Evolutionary conservation across 2,329 filamentous ascomycete genomes (phyloP).

Genomic region (Decorospora gaudefroyi): DNA sequence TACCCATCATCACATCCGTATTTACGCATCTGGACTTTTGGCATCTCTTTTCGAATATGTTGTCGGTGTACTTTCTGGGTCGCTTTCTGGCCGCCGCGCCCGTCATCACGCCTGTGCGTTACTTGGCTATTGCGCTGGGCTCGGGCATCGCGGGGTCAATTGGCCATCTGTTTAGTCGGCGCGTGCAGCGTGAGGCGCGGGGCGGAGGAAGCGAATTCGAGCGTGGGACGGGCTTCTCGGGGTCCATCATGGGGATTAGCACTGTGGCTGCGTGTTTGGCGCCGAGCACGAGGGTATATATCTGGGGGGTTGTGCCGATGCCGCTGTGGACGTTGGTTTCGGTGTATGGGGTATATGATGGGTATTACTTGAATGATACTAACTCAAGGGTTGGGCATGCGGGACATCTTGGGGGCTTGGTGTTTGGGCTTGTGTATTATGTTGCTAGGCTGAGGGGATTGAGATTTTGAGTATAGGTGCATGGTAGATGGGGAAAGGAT

Average conservation of each 20-base stretch:
- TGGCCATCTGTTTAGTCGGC: constrained; percentile 21
- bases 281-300: constrained; percentile 39
- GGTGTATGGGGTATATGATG: constrained; percentile 48
- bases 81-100: constrained; percentile 38
- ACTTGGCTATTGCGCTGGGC: constrained; percentile 39
- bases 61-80: constrained; percentile 48
- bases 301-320: constrained; percentile 48
- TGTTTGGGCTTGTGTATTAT: constrained; percentile 47
- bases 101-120: constrained; percentile 32
- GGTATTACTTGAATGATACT: constrained; percentile 44
- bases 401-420: constrained; percentile 53
- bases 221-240: constrained; percentile 45
- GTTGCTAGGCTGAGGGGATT: constrained; percentile 26
- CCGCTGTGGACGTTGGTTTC: constrained; percentile 48
- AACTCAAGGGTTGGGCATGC: constrained; percentile 46
- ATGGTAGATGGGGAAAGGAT: no score
- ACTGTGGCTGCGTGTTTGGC: constrained; percentile 48
- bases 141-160: constrained; percentile 34
- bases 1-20: constrained; percentile 47
- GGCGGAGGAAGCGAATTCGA: constrained; percentile 5
- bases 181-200: constrained; percentile 8
- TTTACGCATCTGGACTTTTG: constrained; percentile 47
- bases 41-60: constrained; percentile 52
- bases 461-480: constrained; percentile 7
- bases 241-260: constrained; percentile 49